A percentile compares a stretch with the other conserved stretches of the same genome.
Conservation (phyloP, 2,329 filamentous ascomycete genomes). For the Plenodomus tracheiphilus region DNA sequence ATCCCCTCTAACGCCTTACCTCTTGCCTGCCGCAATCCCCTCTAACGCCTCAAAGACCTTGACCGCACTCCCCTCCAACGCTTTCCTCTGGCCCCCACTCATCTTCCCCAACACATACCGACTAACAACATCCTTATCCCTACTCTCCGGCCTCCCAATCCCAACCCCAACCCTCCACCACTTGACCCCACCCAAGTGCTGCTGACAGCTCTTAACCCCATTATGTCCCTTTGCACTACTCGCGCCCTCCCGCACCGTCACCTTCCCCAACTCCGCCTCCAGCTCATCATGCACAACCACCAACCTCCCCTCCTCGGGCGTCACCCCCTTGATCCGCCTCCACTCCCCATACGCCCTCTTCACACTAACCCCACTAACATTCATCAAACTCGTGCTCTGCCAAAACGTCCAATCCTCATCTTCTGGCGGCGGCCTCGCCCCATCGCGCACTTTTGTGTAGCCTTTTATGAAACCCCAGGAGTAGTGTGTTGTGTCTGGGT, state of each 20-base stretch:
- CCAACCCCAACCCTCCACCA: conserved; percentile 74
- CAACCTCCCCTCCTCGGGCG: conserved; percentile 53
- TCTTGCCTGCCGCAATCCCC: conserved; percentile 50
- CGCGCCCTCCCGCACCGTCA: conserved; percentile 66
- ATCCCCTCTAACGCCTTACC: neutral
- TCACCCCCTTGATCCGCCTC: conserved; percentile 15
- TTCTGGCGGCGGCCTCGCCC: conserved; percentile 9
- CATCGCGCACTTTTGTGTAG: conserved; percentile 14
- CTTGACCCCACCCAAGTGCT: conserved; percentile 36
- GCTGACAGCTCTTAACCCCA: conserved; percentile 48
- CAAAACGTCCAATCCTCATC: conserved; percentile 63
- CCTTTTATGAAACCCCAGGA: conserved; percentile 54
- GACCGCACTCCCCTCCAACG: conserved; percentile 53
- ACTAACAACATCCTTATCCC: conserved; percentile 69
- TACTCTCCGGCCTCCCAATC: conserved; percentile 77
- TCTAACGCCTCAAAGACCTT: conserved; percentile 58
- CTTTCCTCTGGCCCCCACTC: conserved; percentile 45
- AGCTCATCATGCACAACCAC: conserved; percentile 90
- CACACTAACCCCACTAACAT: conserved; percentile 75
- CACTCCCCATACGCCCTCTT: conserved; percentile 65
- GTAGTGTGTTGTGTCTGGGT: conserved; percentile 28
- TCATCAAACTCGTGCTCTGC: conserved; percentile 81
- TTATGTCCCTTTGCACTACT: conserved; percentile 51
- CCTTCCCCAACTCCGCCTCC: conserved; percentile 69
- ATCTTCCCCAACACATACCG: conserved; percentile 77